A percentile compares a stretch with the other conserved stretches of the same genome.
These are phyloP conservation scores for Triticum dicoccoides DNA, from an alignment of 176 grass and related monocot species.

Conservation along the genomic window DNA sequence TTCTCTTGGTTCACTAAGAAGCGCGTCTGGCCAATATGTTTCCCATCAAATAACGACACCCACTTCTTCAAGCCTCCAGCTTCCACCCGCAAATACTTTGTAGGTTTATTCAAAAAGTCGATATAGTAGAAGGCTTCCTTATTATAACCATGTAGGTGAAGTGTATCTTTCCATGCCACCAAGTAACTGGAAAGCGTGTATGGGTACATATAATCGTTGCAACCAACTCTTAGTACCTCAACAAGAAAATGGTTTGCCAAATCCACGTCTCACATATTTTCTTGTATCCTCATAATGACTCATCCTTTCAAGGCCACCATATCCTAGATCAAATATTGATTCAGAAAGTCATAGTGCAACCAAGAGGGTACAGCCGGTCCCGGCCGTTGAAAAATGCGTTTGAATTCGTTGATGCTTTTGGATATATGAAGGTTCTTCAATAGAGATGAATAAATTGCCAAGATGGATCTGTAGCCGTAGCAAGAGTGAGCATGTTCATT, in stretches of 20 bases:
- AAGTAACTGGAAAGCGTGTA: too few species aligned
- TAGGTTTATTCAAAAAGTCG: background rate
- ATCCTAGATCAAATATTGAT: background rate
- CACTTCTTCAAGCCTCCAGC: background rate
- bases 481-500: too few species aligned
- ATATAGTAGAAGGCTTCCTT: background rate
- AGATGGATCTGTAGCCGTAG: too few species aligned
- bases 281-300: background rate
- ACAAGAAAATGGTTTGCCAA: background rate
- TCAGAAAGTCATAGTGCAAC: background rate
- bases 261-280: background rate
- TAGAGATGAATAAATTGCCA: too few species aligned
- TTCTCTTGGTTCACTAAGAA: background rate
- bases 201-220: too few species aligned
- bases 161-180: too few species aligned
- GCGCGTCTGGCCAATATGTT: background rate
- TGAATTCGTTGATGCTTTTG: too few species aligned
- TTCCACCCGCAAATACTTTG: background rate
- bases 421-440: too few species aligned
- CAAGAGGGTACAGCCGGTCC: background rate
- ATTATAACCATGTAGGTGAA: too few species aligned
- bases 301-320: background rate
- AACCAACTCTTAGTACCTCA: background rate
- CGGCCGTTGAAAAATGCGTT: fast-evolving
- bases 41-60: background rate